Evolutionary conservation across 345 rosid species (phyloP).

Genomic region (Eucalyptus cloeziana): DNA sequence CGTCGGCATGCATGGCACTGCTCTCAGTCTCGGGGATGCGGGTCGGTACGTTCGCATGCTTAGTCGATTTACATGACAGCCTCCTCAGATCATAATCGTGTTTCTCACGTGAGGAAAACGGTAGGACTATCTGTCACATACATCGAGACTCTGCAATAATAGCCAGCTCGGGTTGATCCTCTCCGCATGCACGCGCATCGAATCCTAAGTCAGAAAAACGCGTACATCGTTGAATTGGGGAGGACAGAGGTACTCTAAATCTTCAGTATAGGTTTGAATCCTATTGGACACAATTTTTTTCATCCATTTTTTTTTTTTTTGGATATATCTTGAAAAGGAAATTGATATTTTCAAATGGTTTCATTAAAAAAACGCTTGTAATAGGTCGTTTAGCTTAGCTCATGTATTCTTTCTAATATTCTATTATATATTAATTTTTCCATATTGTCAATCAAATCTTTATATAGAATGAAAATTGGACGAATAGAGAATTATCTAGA

Average conservation of each 20-base stretch:
- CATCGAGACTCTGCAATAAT: not conserved
- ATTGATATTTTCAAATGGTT: not conserved
- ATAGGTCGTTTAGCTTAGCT: not conserved
- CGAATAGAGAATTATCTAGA: not conserved
- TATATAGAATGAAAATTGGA: not conserved
- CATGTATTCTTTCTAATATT: not conserved
- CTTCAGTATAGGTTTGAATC: not conserved
- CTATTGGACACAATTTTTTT: not conserved
- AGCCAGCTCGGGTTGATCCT: not conserved
- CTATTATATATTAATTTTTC: not conserved
- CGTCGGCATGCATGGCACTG: not conserved
- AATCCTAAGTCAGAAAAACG: not conserved
- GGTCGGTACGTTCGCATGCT: constrained; percentile 31
- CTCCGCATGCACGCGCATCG: not conserved
- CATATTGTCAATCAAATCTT: not conserved
- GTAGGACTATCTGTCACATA: not conserved
- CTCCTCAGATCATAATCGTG: not conserved
- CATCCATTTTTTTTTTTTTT: not conserved
- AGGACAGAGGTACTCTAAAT: not conserved
- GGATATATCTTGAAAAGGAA: not conserved
- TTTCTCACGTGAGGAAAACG: not conserved
- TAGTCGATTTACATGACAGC: constrained; percentile 17
- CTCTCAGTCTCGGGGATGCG: not conserved
- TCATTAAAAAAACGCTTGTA: not conserved
- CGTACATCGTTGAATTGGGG: not conserved